A percentile compares a stretch with the other conserved stretches of the same genome.
phyloP scores from a whole-genome alignment of 83 land plant genomes.

The Thuja plicata region DNA sequence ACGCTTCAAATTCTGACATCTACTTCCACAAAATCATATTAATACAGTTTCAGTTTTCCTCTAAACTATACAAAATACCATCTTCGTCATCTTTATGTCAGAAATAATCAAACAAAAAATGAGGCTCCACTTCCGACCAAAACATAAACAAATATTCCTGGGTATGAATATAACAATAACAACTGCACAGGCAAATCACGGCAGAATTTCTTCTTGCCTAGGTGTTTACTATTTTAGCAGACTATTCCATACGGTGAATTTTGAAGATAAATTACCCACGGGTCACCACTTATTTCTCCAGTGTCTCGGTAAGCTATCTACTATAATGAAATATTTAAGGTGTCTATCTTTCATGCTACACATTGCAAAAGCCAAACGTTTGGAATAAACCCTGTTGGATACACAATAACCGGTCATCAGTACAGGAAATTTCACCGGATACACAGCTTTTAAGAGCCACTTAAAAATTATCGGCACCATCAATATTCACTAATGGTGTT shows the following conservation, averaged over 20 bases:
- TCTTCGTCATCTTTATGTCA: not conserved
- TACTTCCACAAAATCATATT: not conserved
- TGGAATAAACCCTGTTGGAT: slow-evolving; percentile 9
- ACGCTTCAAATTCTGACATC: not conserved
- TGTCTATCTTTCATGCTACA: not conserved
- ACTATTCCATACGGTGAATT: not conserved
- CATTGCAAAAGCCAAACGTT: not conserved
- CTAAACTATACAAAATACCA: not conserved
- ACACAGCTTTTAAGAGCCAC: not conserved
- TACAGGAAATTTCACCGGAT: not conserved
- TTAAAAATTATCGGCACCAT: not conserved
- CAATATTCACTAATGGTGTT: not conserved
- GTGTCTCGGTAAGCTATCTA: not conserved
- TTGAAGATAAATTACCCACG: not conserved
- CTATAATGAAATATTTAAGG: not conserved
- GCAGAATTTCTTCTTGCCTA: not conserved
- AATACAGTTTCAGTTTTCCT: not conserved
- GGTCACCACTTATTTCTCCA: not conserved
- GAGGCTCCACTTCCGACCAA: not conserved
- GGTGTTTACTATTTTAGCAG: not conserved
- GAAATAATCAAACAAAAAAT: not conserved
- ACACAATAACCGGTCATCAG: not conserved
- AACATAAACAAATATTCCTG: not conserved
- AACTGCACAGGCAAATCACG: not conserved
- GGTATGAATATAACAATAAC: not conserved